Evolutionary conservation across 345 rosid species (phyloP).

Genomic region (Adansonia digitata): DNA sequence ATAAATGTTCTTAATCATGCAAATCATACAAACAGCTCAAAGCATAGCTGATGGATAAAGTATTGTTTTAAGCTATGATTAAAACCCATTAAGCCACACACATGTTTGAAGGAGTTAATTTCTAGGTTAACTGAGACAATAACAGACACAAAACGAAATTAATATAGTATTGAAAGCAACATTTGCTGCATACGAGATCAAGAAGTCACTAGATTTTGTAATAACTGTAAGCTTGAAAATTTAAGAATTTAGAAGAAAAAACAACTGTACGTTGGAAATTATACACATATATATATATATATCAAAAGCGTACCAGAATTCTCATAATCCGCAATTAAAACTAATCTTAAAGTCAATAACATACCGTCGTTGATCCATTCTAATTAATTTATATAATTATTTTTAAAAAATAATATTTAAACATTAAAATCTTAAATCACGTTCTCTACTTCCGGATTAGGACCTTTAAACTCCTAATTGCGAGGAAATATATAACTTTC

Average conservation of each 20-base stretch:
- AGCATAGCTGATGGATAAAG: not conserved
- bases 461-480: too few relatives aligned
- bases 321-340: slow-evolving; percentile 4
- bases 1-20: not conserved
- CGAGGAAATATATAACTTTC: slow-evolving; percentile 11
- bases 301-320: not conserved
- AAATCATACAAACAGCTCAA: not conserved
- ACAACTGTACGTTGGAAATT: not conserved
- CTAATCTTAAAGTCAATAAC: slow-evolving; percentile 1
- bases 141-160: slow-evolving; percentile 9
- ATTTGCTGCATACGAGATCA: slow-evolving; percentile 9
- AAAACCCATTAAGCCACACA: slow-evolving; percentile 5
- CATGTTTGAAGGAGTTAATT: not conserved
- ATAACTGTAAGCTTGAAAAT: not conserved
- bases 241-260: not conserved
- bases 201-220: not conserved
- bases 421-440: too few relatives aligned
- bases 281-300: too few relatives aligned
- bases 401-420: too few relatives aligned
- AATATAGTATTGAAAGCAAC: slow-evolving; percentile 6
- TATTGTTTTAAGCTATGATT: not conserved
- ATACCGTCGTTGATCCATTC: too few relatives aligned
- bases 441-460: too few relatives aligned
- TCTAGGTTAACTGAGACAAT: too few relatives aligned
- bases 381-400: too few relatives aligned